phyloP scores from a whole-genome alignment of 768 basidiomycete genomes.

The Tulasnella sp. region DNA sequence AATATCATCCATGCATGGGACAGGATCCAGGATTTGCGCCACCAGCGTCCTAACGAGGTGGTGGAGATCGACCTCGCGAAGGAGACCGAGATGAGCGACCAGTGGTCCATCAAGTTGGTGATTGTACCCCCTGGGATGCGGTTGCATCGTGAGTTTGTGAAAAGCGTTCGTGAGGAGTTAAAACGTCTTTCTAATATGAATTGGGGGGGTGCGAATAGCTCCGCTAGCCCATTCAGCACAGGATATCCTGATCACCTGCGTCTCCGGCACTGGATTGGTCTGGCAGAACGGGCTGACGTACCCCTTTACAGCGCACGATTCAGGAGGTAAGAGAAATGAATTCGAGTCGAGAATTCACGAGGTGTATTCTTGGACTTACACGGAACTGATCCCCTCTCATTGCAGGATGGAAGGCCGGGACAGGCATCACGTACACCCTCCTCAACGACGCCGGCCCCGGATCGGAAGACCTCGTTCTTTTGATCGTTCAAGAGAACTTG shows the following conservation, averaged over 20 bases:
- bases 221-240: constrained; percentile 27
- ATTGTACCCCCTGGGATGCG: constrained; percentile 24
- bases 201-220: not conserved
- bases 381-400: constrained; percentile 20
- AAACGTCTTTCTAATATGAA: not conserved
- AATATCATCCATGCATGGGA: constrained; percentile 17
- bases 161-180: not conserved
- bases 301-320: constrained; percentile 17
- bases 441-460: constrained; percentile 38
- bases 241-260: constrained; percentile 25
- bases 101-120: constrained; percentile 8
- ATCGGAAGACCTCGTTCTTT: constrained; percentile 36
- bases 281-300: constrained; percentile 34
- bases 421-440: constrained; percentile 38
- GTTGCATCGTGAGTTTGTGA: constrained; percentile 26
- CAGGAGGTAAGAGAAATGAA: not conserved
- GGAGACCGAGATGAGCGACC: not conserved
- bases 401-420: constrained; percentile 39
- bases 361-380: not conserved
- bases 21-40: not conserved
- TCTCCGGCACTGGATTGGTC: constrained; percentile 27
- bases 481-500: constrained; percentile 36
- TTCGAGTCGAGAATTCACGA: not conserved
- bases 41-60: not conserved
- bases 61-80: constrained; percentile 8